A percentile compares a stretch with the other conserved stretches of the same genome.
phyloP scores from a whole-genome alignment of 2,329 filamentous ascomycete species.

The Mycogone perniciosa region DNA sequence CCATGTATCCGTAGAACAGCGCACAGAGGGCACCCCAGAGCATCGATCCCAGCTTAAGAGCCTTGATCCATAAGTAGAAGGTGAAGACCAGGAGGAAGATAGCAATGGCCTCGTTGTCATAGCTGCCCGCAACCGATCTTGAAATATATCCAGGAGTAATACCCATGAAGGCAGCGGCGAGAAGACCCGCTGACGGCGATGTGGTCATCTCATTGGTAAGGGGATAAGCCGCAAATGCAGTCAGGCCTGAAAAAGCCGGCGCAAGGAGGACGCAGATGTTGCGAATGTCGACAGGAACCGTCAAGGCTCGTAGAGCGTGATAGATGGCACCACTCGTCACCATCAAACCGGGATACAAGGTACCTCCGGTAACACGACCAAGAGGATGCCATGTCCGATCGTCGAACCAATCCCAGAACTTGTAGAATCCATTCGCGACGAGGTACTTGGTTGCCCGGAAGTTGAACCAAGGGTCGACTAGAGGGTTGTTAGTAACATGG shows the following conservation, averaged over 20 bases:
- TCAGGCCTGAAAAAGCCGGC: conserved; percentile 88
- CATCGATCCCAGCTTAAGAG: conserved; percentile 90
- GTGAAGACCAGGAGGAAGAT: conserved; percentile 98
- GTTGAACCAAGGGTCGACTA: conserved; percentile 99
- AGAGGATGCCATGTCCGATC: conserved; percentile 99
- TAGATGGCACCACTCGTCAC: conserved; percentile 97
- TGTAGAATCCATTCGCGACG: conserved; percentile 93
- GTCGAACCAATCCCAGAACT: conserved; percentile 99
- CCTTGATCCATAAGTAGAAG: conserved; percentile 99
- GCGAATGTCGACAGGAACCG: conserved; percentile 92
- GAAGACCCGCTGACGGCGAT: conserved; percentile 88
- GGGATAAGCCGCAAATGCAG: conserved; percentile 87
- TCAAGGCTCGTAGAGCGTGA: conserved; percentile 80
- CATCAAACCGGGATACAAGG: conserved; percentile 98
- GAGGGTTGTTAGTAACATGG: conserved; percentile 13
- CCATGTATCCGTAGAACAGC: conserved; percentile 99
- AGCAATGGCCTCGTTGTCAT: conserved; percentile 98
- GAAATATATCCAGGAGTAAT: conserved; percentile 98
- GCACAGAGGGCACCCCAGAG: conserved; percentile 94
- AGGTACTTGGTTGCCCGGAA: conserved; percentile 98
- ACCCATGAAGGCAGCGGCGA: conserved; percentile 94
- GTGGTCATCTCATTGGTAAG: conserved; percentile 95
- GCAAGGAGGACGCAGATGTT: conserved; percentile 98
- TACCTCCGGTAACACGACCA: conserved; percentile 95
- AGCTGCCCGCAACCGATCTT: conserved; percentile 92